These are phyloP conservation scores for Beauveria pseudobassiana DNA, from an alignment of 2,329 filamentous ascomycete genomes.

Conservation along the genomic window DNA sequence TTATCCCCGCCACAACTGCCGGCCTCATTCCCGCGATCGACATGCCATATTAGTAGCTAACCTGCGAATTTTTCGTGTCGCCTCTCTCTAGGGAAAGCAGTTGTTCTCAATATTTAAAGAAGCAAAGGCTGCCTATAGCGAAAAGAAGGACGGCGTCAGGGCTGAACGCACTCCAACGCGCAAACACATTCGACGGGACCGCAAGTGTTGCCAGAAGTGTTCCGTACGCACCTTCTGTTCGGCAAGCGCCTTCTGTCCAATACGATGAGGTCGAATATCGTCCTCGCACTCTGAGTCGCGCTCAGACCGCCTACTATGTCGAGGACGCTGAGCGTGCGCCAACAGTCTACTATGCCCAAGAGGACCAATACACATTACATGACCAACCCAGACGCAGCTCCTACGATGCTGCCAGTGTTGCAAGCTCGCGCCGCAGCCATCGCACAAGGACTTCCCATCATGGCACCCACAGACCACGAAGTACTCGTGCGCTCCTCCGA, in stretches of 20 bases:
- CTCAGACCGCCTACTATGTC: slow-evolving; percentile 7
- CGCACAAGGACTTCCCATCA: slow-evolving; percentile 21
- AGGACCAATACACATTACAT: slow-evolving; percentile 26
- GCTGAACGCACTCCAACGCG: slow-evolving; percentile 56
- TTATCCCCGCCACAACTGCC: neutral
- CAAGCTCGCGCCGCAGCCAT: slow-evolving; percentile 35
- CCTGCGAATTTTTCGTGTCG: neutral
- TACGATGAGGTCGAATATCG: slow-evolving; percentile 24
- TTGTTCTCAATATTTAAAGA: slow-evolving; percentile 87
- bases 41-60: slow-evolving; percentile 6
- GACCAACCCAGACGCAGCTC: slow-evolving; percentile 9
- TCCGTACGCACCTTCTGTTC: slow-evolving; percentile 19
- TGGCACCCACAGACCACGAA: slow-evolving; percentile 16
- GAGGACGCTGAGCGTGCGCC: slow-evolving; percentile 22
- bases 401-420: slow-evolving; percentile 25
- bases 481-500: slow-evolving; percentile 17
- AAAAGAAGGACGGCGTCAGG: slow-evolving; percentile 77
- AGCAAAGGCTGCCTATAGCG: slow-evolving; percentile 78
- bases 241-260: slow-evolving; percentile 21
- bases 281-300: neutral
- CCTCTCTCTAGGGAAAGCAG: slow-evolving; percentile 65
- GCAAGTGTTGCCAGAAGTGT: slow-evolving; percentile 15
- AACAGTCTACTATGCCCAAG: slow-evolving; percentile 17
- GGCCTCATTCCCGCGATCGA: neutral
- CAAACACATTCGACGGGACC: slow-evolving; percentile 46